phyloP scores from a whole-genome alignment of 805 yeast species.

The Maudiozyma barnettii region DNA sequence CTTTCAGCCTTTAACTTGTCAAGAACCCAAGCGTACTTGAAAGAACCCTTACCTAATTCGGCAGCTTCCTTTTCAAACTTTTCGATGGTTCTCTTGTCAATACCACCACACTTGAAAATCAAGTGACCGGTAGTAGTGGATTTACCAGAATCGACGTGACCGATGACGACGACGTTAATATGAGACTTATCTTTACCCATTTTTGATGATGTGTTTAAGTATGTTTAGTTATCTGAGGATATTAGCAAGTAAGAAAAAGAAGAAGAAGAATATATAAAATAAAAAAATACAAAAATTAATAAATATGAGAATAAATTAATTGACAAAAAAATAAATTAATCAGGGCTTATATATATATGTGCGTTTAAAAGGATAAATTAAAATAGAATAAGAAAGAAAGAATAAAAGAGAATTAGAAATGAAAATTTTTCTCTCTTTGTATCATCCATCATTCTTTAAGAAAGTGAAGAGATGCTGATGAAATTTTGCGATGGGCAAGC shows the following conservation, averaged over 20 bases:
- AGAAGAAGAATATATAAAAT: neutral
- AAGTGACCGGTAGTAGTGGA: conserved; percentile 99
- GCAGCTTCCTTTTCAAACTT: conserved; percentile 98
- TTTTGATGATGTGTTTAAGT: neutral
- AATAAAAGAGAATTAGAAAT: too few relatives aligned
- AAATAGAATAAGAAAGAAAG: too few relatives aligned
- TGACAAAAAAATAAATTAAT: neutral
- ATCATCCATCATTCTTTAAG: too few relatives aligned
- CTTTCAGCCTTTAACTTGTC: conserved; percentile 94
- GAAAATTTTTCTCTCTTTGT: too few relatives aligned
- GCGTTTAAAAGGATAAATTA: too few relatives aligned
- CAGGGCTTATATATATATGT: neutral
- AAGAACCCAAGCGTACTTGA: conserved; percentile 96
- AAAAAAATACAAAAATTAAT: neutral
- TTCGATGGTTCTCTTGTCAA: conserved; percentile 97
- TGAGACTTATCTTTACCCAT: conserved; percentile 78
- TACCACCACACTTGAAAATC: conserved; percentile 99
- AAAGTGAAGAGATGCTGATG: too few relatives aligned
- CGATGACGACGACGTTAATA: conserved; percentile 99
- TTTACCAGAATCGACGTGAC: conserved; percentile 99
- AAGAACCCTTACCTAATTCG: conserved; percentile 93
- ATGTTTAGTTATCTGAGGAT: neutral
- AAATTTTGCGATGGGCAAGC: too few relatives aligned
- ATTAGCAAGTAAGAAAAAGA: conserved; percentile 26
- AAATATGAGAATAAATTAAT: neutral